These are phyloP conservation scores for Prototheca cutis DNA, from an alignment of 163 green algal genomes.

Conservation along the genomic window DNA sequence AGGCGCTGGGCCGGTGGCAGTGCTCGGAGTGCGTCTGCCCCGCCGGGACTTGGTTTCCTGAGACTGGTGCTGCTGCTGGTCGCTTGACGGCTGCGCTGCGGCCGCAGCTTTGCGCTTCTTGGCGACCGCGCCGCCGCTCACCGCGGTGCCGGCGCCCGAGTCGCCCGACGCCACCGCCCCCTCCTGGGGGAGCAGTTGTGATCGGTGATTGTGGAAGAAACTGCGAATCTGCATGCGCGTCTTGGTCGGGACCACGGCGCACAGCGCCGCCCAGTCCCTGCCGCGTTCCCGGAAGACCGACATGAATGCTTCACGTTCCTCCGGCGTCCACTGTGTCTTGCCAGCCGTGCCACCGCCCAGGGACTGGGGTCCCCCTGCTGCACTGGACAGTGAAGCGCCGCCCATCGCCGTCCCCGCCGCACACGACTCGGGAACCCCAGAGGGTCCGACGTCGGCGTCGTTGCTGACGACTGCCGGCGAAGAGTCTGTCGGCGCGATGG, in stretches of 20 bases:
- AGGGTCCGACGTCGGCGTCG: neutral
- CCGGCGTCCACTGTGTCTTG: neutral
- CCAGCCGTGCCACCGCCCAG: neutral
- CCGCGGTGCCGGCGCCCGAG: neutral
- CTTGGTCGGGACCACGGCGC: conserved; percentile 36
- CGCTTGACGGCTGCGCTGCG: neutral
- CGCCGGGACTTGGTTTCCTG: neutral
- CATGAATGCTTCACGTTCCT: conserved; percentile 7
- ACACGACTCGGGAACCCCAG: neutral
- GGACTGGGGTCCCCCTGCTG: neutral
- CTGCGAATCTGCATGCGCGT: conserved; percentile 43
- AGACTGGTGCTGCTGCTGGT: neutral
- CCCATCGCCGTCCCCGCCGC: neutral
- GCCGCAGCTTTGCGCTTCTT: neutral
- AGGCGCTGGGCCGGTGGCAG: neutral
- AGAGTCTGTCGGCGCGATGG: too few species aligned
- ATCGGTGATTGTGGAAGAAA: conserved; percentile 51
- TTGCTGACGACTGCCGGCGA: neutral
- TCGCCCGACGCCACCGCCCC: neutral
- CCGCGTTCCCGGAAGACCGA: conserved; percentile 14
- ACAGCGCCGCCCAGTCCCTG: conserved; percentile 32
- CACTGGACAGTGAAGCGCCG: neutral
- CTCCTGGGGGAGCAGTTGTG: conserved; percentile 32
- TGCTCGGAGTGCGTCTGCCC: neutral
- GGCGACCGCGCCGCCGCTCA: neutral